These are phyloP conservation scores for Talaromyces sp. DNA, from an alignment of 2,329 filamentous ascomycete species.

Conservation along the genomic window DNA sequence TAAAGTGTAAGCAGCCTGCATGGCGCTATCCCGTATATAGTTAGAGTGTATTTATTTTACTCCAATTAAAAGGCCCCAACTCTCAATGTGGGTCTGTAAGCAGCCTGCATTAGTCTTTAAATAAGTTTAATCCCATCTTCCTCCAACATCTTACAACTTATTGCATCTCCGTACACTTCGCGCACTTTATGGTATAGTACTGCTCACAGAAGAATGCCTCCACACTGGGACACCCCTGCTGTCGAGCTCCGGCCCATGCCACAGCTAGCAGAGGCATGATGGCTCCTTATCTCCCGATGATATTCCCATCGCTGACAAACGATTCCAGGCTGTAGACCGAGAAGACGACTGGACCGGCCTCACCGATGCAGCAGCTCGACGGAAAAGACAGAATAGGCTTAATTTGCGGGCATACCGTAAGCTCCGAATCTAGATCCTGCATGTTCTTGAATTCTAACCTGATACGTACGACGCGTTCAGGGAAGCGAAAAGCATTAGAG, in stretches of 20 bases:
- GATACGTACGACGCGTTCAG: no score
- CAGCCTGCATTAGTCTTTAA: background rate
- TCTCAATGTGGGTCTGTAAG: background rate
- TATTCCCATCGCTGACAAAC: background rate
- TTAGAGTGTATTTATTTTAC: rapidly evolving
- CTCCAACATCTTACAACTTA: background rate
- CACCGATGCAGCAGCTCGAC: constrained; percentile 11
- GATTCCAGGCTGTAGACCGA: background rate
- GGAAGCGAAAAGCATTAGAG: background rate
- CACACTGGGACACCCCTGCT: background rate
- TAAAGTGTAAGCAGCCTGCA: no score
- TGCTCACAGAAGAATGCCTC: background rate
- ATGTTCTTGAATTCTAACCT: background rate
- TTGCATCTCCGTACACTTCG: background rate
- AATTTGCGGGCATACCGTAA: constrained; percentile 15
- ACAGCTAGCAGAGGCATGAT: background rate
- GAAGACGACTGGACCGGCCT: constrained; percentile 11
- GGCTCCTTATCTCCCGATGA: background rate
- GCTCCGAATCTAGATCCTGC: background rate
- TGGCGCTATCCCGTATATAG: background rate
- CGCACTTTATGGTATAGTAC: background rate
- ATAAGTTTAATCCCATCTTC: background rate
- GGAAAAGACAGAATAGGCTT: constrained; percentile 15
- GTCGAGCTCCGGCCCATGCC: background rate
- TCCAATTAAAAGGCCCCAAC: background rate